Evolutionary conservation across 192 early-diverging fungal species (phyloP), one percentile per base, ranked within the genome.

Genomic region (Dispira parvispora): DNA sequence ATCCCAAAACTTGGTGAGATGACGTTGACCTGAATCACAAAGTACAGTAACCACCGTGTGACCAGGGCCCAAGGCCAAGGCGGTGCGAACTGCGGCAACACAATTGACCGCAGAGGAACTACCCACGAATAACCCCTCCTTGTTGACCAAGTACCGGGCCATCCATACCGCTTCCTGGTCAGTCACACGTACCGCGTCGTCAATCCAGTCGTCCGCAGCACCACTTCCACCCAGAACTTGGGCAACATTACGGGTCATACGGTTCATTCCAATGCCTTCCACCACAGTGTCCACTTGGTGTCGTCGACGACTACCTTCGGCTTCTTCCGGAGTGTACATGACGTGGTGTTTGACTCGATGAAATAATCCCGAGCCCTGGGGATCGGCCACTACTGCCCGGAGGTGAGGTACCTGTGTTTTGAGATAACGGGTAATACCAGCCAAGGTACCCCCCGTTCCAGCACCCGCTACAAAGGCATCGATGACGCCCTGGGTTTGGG

Each of bases 221-320:
- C 43, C 49, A 20, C 2, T 16, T 10, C 26, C 32, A 13, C 11
- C 32, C 8, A 72, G 26, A 26, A 74, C 58, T 6, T 50, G 61
- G 38, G 72, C 72, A 73, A 96, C 92, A 66, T 98, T 98, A 11
- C 77, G 71, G 8, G 96, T 98, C 63, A 95, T 62, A 13, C 96
- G 81, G 72, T 96, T 98, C 63, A 96, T 85, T 0, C 96, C 96
- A 10, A 98, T 81, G 8, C 96, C 96, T 73, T 98, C 96, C 0
- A 98, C 90, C 26, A 98, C 80, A 32, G 96, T 88, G 66, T 98
- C 96, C n/a, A 96, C 88, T 68, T 98, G 96, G 71, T 98, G 92
- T 10, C 96, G 84, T 52, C 78, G 77, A 26, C 96, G 71, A 9
- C 80, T 87, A 11, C 96, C 96, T 67, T 98, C 96, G 43, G 82